Base-by-base conservation (phyloP, 345 rosid genomes). In the Populus nigra region DNA sequence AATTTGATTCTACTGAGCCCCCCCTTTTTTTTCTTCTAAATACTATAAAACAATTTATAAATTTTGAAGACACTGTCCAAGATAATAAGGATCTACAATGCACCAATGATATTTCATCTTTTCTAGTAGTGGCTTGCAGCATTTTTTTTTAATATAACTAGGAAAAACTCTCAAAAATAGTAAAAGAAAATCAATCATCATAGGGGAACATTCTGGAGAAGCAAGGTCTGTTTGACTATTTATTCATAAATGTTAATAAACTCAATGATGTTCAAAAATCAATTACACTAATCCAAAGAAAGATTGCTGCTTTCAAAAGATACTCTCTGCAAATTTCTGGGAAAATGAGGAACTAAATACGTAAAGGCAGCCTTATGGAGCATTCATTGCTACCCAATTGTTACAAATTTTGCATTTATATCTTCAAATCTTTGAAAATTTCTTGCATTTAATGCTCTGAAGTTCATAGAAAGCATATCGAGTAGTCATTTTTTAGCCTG, bases 401-500 rank as follows among this genome's bases (percentile, higher is more conserved):
- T 75, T 13, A 23, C 71, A 8, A 47, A 7, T 45, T 7, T 35
- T 68, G 22, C 78, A 12, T 31, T 75, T 27, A 5, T 65, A 29
- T 13, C 33, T 75, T 9, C 35, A 45, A 63, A 65, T 13, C 27
- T 20, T 49, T 20, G 23, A 22, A 69, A 17, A 13, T 7, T 59
- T 68, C 17, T 33, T 53, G 22, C 41, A 29, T 50, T 53, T 71
- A 35, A 5, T 4, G 5, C 53, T 53, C 72, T 78, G 50, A 20
- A 71, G 25, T 35, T 45, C 72, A 35, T 15, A 75, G 47, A 69
- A 36, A 43, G 18, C 16, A 27, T 61, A 29, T 9, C 67, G 35
- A 27, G 11, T 55, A 38, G 73, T 63, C 36, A 75, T 36, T 53
- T 74, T 63, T 39, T 38, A 71, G 68, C 71, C 67, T 67, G 67